phyloP scores from a whole-genome alignment of 2,329 filamentous ascomycete genomes.

The Cladosporium sphaerospermum region DNA sequence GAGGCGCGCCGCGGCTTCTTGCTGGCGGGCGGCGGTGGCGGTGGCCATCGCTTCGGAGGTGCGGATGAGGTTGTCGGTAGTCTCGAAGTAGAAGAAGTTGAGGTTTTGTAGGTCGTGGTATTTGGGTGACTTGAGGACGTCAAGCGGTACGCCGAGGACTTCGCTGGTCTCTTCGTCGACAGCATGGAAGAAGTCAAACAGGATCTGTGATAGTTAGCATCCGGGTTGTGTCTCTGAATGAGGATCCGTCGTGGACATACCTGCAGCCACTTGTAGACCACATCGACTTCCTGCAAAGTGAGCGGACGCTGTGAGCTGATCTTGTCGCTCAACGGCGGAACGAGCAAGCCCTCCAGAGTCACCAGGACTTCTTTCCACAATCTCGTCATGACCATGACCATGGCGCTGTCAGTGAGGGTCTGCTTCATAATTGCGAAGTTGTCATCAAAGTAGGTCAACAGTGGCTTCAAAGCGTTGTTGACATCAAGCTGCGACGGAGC shows the following conservation, averaged over 20 bases:
- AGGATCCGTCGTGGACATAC: slow-evolving; percentile 19
- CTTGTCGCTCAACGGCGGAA: slow-evolving; percentile 92
- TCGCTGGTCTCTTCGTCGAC: slow-evolving; percentile 77
- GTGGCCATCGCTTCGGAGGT: slow-evolving; percentile 96
- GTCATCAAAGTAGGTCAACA: slow-evolving; percentile 94
- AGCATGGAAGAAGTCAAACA: slow-evolving; percentile 94
- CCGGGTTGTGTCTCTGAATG: not conserved
- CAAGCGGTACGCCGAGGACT: slow-evolving; percentile 79
- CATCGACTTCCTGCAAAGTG: slow-evolving; percentile 80
- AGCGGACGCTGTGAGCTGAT: slow-evolving; percentile 78
- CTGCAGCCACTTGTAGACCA: slow-evolving; percentile 91
- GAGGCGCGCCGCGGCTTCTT: slow-evolving; percentile 41
- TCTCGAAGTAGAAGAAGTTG: slow-evolving; percentile 98
- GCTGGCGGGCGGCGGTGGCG: slow-evolving; percentile 72
- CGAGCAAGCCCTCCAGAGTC: slow-evolving; percentile 81
- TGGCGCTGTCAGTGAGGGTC: slow-evolving; percentile 88
- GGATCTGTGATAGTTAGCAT: slow-evolving; percentile 40
- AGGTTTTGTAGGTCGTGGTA: slow-evolving; percentile 95
- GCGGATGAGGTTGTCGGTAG: slow-evolving; percentile 82
- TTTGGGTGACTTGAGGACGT: slow-evolving; percentile 93
- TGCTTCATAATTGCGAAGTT: slow-evolving; percentile 99
- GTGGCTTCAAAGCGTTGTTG: slow-evolving; percentile 70
- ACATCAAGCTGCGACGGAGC: slow-evolving; percentile 63
- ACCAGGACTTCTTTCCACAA: slow-evolving; percentile 96
- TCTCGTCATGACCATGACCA: slow-evolving; percentile 96